Conservation (phyloP, 345 rosid genomes). For the Brassica cretica region DNA sequence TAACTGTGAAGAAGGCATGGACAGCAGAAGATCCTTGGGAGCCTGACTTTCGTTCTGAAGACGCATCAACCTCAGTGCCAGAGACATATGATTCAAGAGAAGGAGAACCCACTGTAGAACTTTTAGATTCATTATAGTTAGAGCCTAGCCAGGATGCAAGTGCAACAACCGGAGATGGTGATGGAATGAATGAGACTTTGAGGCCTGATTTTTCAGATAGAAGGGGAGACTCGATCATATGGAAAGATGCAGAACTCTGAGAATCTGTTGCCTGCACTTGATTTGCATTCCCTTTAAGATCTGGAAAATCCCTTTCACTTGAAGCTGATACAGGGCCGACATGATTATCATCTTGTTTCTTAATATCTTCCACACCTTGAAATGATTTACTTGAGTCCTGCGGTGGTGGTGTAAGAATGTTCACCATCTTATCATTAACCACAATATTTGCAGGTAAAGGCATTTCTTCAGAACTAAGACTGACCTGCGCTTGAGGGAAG, state of each 20-base stretch:
- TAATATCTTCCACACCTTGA: slow-evolving; percentile 52
- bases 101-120: slow-evolving; percentile 51
- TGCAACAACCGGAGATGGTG: slow-evolving; percentile 74
- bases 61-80: slow-evolving; percentile 64
- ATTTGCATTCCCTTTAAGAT: slow-evolving; percentile 42
- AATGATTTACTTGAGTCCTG: slow-evolving; percentile 54
- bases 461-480: slow-evolving; percentile 83
- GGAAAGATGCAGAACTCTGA: slow-evolving; percentile 65
- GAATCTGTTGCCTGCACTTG: slow-evolving; percentile 55
- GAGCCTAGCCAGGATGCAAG: slow-evolving; percentile 83
- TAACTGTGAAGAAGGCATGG: slow-evolving; percentile 58
- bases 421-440: slow-evolving; percentile 53
- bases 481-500: slow-evolving; percentile 82
- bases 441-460: slow-evolving; percentile 45
- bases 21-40: slow-evolving; percentile 59
- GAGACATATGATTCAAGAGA: slow-evolving; percentile 70
- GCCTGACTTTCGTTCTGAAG: slow-evolving; percentile 63
- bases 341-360: slow-evolving; percentile 46
- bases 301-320: slow-evolving; percentile 50
- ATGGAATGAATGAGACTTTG: slow-evolving; percentile 54
- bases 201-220: slow-evolving; percentile 77
- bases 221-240: slow-evolving; percentile 66
- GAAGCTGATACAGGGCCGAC: slow-evolving; percentile 57
- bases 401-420: slow-evolving; percentile 41
- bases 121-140: slow-evolving; percentile 55